A percentile compares a stretch with the other conserved stretches of the same genome.
These are phyloP conservation scores for Globisporangium carolinianum DNA, from an alignment of 352 stramenopile genomes.

Conservation along the genomic window DNA sequence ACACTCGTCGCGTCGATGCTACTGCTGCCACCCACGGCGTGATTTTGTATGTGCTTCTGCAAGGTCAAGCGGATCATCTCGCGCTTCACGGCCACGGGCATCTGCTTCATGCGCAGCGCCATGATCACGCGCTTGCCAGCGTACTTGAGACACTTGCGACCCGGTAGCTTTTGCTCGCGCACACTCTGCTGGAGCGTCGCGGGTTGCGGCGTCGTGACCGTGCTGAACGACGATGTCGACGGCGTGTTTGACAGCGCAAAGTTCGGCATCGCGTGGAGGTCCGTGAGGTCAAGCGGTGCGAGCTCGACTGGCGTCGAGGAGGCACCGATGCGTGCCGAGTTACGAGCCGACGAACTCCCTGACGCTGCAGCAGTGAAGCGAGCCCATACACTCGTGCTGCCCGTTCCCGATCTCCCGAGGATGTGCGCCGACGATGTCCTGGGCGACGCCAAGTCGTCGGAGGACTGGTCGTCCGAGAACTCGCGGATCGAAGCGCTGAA, in stretches of 20 bases:
- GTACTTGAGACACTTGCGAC: conserved; percentile 35
- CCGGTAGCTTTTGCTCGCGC: not conserved
- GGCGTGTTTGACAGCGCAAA: too few species aligned
- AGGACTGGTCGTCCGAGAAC: conserved; percentile 7
- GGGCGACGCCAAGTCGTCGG: conserved; percentile 6
- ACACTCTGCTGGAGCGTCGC: not conserved
- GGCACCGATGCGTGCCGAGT: not conserved
- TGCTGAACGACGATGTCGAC: not conserved
- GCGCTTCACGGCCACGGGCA: conserved; percentile 41
- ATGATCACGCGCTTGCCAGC: conserved; percentile 68
- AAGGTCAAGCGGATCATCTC: conserved; percentile 57
- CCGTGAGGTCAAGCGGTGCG: conserved; percentile 8
- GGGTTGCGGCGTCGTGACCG: not conserved
- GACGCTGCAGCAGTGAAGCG: not conserved
- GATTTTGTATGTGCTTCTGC: conserved; percentile 17
- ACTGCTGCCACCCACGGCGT: too few species aligned
- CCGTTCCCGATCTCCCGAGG: not conserved
- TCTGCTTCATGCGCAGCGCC: conserved; percentile 38
- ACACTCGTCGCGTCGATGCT: not conserved
- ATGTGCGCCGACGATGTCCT: conserved; percentile 6
- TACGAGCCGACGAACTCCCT: not conserved
- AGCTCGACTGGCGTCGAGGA: conserved; percentile 1
- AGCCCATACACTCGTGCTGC: conserved; percentile 10
- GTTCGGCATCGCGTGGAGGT: conserved; percentile 1
- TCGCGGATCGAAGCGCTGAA: conserved; percentile 9